These are phyloP conservation scores for Calycina herbarum DNA, from an alignment of 2,329 filamentous ascomycete species.

Conservation along the genomic window DNA sequence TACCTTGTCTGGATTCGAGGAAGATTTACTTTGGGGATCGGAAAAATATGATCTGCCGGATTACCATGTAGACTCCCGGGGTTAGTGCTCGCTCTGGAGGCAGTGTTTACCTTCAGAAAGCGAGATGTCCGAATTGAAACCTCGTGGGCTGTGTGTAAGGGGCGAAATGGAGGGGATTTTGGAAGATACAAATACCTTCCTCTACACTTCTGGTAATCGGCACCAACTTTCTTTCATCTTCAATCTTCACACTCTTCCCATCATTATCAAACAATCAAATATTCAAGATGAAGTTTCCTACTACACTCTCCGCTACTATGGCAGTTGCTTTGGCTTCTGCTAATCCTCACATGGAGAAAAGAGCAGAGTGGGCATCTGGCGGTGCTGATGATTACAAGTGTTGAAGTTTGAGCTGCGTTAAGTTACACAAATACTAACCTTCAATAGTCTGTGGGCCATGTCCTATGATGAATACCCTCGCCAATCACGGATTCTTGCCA, in stretches of 20 bases:
- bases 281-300: neutral
- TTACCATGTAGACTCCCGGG: no score
- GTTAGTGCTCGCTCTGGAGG: no score
- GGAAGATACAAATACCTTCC: neutral
- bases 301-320: neutral
- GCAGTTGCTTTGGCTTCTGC: neutral
- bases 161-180: neutral
- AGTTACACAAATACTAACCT: conserved; percentile 1
- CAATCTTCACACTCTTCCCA: neutral
- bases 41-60: no score
- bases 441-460: conserved; percentile 38
- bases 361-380: neutral
- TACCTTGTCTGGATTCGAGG: neutral
- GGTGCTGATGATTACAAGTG: neutral
- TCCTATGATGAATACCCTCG: conserved; percentile 46
- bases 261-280: neutral
- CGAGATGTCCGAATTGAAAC: neutral
- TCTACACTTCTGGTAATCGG: neutral
- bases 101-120: neutral
- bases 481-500: conserved; percentile 46
- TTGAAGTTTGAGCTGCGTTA: neutral
- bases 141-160: neutral
- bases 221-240: conserved; percentile 3
- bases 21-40: no score
- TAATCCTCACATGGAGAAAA: neutral